phyloP scores from a whole-genome alignment of 768 basidiomycete species.

The Serendipita vermifera region DNA sequence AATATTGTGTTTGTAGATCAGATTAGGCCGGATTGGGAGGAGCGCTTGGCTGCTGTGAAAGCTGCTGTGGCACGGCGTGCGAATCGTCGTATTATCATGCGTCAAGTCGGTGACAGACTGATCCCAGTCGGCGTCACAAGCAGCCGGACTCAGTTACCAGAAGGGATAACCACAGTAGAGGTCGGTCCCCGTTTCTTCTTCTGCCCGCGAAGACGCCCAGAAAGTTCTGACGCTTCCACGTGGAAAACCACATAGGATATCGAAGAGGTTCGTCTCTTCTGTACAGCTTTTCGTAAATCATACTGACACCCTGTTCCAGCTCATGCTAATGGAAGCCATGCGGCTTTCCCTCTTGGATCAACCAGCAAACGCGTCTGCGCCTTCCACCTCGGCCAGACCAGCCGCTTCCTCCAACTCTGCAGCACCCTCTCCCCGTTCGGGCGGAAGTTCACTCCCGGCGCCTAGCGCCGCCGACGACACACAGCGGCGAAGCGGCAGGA shows the following conservation, averaged over 20 bases:
- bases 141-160: constrained; percentile 62
- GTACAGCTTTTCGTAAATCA: background rate
- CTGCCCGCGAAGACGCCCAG: background rate
- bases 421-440: too few relatives aligned
- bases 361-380: constrained; percentile 29
- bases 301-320: constrained; percentile 29
- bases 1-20: constrained; percentile 45
- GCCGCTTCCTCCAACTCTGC: background rate
- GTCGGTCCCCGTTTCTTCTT: constrained; percentile 7
- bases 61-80: constrained; percentile 94
- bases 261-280: constrained; percentile 56
- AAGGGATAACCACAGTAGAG: constrained; percentile 25
- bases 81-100: constrained; percentile 93
- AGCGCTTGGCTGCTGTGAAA: constrained; percentile 83
- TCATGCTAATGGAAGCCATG: constrained; percentile 99
- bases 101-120: constrained; percentile 92
- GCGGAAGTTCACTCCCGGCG: too few relatives aligned
- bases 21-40: constrained; percentile 97
- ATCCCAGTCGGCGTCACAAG: constrained; percentile 95
- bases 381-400: background rate
- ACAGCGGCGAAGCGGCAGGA: background rate
- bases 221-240: background rate
- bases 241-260: constrained; percentile 43
- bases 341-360: constrained; percentile 86
- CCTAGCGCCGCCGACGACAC: too few relatives aligned